Conservation (phyloP, 1,284 basidiomycete genomes). For the Macrocystidia cucumis region DNA sequence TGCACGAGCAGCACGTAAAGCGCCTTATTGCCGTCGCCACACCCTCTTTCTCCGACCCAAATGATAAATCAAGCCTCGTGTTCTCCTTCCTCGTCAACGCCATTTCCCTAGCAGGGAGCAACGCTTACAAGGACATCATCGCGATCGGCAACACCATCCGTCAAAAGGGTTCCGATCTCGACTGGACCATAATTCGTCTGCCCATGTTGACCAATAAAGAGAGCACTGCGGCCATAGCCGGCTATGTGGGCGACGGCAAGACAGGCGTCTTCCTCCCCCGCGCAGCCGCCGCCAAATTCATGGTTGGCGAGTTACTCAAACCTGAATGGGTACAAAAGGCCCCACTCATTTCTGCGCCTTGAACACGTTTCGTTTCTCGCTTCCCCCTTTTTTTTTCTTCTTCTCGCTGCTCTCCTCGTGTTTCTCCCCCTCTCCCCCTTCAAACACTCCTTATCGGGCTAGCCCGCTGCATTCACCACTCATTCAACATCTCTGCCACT, state of each 20-base stretch:
- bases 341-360: constrained; percentile 28
- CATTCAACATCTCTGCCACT: no score
- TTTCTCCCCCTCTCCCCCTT: no score
- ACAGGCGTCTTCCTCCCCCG: constrained; percentile 30
- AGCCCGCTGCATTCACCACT: no score
- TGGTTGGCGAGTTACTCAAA: constrained; percentile 32
- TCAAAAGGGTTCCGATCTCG: constrained; percentile 24
- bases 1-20: constrained; percentile 31
- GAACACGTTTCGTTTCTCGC: no score
- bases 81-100: constrained; percentile 34
- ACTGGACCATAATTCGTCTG: constrained; percentile 46
- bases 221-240: constrained; percentile 28
- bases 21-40: constrained; percentile 46
- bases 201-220: constrained; percentile 31
- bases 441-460: no score
- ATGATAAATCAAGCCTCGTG: constrained; percentile 32
- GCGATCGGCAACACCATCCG: constrained; percentile 24
- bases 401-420: no score
- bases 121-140: not conserved
- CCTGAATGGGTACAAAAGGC: constrained; percentile 28
- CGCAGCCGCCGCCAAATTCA: constrained; percentile 35
- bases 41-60: constrained; percentile 38
- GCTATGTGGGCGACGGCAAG: constrained; percentile 42
- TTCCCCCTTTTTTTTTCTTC: no score
- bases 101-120: not conserved